Base-by-base conservation (phyloP, 495 filamentous ascomycete genomes). In the Rhypophila decipiens region DNA sequence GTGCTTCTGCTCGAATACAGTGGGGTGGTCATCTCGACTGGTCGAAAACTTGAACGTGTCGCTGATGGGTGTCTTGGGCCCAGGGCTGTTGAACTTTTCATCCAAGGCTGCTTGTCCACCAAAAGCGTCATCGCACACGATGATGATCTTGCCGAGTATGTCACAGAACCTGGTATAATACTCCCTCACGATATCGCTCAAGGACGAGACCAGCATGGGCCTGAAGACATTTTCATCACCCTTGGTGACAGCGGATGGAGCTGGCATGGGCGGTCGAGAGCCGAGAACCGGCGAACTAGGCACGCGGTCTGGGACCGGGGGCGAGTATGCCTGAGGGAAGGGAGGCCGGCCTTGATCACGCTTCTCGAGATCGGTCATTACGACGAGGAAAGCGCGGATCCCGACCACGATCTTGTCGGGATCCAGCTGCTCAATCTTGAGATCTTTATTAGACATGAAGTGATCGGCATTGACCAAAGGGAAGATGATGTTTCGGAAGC, bases 381-480 rank as follows among this genome's bases (percentile, higher is more conserved):
- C 86, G 10, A 85, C 84, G 5, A 99, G 73, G 57, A 96, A 99
- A 8, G 93, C 84, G 42, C 87, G 79, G 47, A 99, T 99, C 10
- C 90, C 93, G 58, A 99, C 86, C 9, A 96, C 88, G 73, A 96
- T 95, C 59, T 85, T 86, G 59, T 99, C 93, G 0, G 93, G 93
- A 42, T 96, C 93, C 55, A 99, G 81, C 56, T 93, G 87, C 59
- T 96, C 91, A 40, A 95, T 85, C 58, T 82, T 88, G 47, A 93
- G 69, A 23, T 95, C 90, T 60, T 79, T 84, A 24, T 85, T 83
- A 24, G 80, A 75, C 2, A 79, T 78, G 59, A 98, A 90, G 24
- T 87, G 69, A 33, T 99, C 93, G 5, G 88, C 87, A 60, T 95
- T 96, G 55, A 99, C 84, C 42, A 99, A 66, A 8, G 91, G 93